phyloP scores from a whole-genome alignment of 805 yeast genomes.

The Kluyveromyces dobzhanskii region DNA sequence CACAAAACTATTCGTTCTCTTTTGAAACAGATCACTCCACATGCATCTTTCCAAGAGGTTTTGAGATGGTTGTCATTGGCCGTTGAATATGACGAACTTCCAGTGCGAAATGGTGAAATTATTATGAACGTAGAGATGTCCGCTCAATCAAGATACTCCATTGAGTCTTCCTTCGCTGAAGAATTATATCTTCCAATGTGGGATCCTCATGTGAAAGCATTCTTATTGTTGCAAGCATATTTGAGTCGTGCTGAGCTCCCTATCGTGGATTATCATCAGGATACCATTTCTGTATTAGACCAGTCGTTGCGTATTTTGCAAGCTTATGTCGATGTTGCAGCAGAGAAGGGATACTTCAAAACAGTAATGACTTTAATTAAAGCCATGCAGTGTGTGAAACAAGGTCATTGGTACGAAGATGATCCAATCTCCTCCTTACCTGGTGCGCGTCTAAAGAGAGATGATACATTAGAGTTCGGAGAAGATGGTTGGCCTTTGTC shows the following conservation, averaged over 20 bases:
- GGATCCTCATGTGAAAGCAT: slow-evolving; percentile 79
- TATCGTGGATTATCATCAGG: slow-evolving; percentile 91
- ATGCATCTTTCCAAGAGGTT: slow-evolving; percentile 37
- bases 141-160: slow-evolving; percentile 55
- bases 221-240: slow-evolving; percentile 76
- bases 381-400: slow-evolving; percentile 82
- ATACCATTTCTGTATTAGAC: slow-evolving; percentile 85
- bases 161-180: slow-evolving; percentile 51
- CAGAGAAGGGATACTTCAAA: slow-evolving; percentile 67
- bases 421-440: slow-evolving; percentile 44
- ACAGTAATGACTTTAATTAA: slow-evolving; percentile 55
- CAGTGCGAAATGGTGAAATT: slow-evolving; percentile 90
- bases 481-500: slow-evolving; percentile 16
- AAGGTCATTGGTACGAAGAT: slow-evolving; percentile 79
- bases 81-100: slow-evolving; percentile 76
- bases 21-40: slow-evolving; percentile 39
- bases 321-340: slow-evolving; percentile 82
- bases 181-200: slow-evolving; percentile 59
- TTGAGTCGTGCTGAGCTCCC: slow-evolving; percentile 77
- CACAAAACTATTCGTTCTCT: slow-evolving; percentile 78
- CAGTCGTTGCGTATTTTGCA: slow-evolving; percentile 91
- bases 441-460: slow-evolving; percentile 33
- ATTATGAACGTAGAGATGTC: slow-evolving; percentile 79
- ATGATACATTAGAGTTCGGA: slow-evolving; percentile 13
- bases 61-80: slow-evolving; percentile 43